Evolutionary conservation across 805 yeast genomes (phyloP), one percentile per base, ranked within the genome.

Genomic region (Helenozyma rhizophorensis): DNA sequence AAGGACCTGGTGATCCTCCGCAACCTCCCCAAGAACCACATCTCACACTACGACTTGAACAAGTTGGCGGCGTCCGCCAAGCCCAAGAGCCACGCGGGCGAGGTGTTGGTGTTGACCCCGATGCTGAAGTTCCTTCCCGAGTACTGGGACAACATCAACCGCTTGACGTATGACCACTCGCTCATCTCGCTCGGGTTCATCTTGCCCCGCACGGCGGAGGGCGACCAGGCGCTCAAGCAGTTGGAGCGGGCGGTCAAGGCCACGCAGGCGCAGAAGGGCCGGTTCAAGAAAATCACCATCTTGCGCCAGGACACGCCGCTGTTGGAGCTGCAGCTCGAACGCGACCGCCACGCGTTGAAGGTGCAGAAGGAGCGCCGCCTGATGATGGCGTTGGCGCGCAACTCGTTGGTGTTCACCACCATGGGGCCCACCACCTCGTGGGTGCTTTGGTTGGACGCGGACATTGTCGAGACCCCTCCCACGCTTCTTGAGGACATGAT

Each of bases 391-490:
- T 66, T 87, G 44, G 96, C 97, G 3, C 73, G 98, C 56, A 93
- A 93, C 66, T 88, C 96, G 24, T 66, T 93, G 37, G 69, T 93
- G 30, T 87, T 88, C 62, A 83, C 97, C 8, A 78, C 97, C 1
- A 65, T 93, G 28, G 83, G 88, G 3, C 95, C 97, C 14, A 76
- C 83, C 47, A 88, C 95, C 2, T 78, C 94, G 14, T 93, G 98
- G 98, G 83, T 90, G 13, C 65, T 93, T 32, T 93, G 99, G 99
- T 67, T 93, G 46, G 99, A 93, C 60, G 81, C 95, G 2, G 99
- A 93, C 60, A 81, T 93, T 27, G 74, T 89, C 21, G 99, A 93
- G 60, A 76, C 96, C 4, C 95, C 96, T 12, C 61, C 74, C 10
- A 76, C 83, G 12, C 63, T 93, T 49, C 75, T 93, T 42, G 95